Evolutionary conservation across 2,329 filamentous ascomycete genomes (phyloP).

Genomic region (Pseudogymnoascus sp.): DNA sequence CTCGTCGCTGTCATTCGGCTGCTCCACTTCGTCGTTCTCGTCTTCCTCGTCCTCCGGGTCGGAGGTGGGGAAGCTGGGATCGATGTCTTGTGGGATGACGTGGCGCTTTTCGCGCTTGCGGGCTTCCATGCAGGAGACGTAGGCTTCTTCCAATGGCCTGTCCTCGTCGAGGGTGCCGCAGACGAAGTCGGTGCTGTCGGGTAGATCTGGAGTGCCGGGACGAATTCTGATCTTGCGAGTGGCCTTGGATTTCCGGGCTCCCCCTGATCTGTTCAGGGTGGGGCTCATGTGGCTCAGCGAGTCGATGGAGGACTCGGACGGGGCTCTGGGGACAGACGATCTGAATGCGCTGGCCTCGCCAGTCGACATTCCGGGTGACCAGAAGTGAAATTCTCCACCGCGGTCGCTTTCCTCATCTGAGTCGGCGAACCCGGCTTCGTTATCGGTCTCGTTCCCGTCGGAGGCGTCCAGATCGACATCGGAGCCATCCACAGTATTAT

Average conservation of each 20-base stretch:
- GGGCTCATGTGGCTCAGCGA: conserved; percentile 33
- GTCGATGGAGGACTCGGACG: conserved; percentile 55
- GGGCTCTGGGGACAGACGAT: conserved; percentile 29
- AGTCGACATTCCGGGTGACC: conserved; percentile 37
- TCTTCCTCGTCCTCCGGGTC: conserved; percentile 83
- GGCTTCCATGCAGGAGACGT: conserved; percentile 74
- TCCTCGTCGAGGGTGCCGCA: conserved; percentile 96
- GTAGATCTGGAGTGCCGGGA: conserved; percentile 69
- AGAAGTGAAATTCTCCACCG: conserved; percentile 58
- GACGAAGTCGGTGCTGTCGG: conserved; percentile 98
- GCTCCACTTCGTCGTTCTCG: conserved; percentile 52
- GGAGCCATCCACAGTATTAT: conserved; percentile 44
- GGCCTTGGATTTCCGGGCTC: conserved; percentile 13
- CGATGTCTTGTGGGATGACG: conserved; percentile 87
- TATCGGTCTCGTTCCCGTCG: conserved; percentile 71
- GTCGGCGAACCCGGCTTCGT: conserved; percentile 63
- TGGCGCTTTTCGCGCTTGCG: conserved; percentile 75
- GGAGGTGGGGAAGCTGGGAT: conserved; percentile 92
- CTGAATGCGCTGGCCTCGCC: conserved; percentile 21
- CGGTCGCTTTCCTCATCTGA: conserved; percentile 60
- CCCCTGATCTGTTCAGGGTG: conserved; percentile 12
- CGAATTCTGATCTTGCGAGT: conserved; percentile 47
- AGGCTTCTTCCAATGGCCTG: conserved; percentile 85
- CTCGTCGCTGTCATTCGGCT: conserved; percentile 56
- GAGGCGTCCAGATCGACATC: conserved; percentile 63